Percentiles rank a stretch among this genome's conserved stretches.
Conservation (phyloP, 2,329 filamentous ascomycete species). For the Alternaria triticimaculans region DNA sequence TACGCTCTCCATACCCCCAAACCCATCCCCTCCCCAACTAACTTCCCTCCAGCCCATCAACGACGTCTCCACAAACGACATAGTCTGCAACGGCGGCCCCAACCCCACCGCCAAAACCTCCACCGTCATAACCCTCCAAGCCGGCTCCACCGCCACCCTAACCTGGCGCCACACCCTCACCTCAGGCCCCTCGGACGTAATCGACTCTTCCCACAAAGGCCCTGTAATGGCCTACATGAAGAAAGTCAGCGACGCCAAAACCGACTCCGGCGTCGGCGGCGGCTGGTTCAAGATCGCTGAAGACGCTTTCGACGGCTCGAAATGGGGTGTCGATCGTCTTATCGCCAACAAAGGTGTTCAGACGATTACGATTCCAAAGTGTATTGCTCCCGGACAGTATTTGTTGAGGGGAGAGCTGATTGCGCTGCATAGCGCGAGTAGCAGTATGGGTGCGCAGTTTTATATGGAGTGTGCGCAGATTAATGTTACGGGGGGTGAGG, state of each 20-base stretch:
- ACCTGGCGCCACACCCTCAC: conserved; percentile 65
- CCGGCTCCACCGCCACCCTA: conserved; percentile 60
- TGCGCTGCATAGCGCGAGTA: conserved; percentile 49
- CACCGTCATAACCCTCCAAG: conserved; percentile 49
- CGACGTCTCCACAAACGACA: conserved; percentile 60
- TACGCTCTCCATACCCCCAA: conserved; percentile 10
- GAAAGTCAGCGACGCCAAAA: conserved; percentile 59
- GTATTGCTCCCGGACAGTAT: conserved; percentile 50
- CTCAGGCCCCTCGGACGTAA: conserved; percentile 57
- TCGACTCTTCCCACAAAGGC: conserved; percentile 64
- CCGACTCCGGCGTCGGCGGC: conserved; percentile 35
- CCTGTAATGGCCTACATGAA: conserved; percentile 65
- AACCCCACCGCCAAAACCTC: conserved; percentile 52
- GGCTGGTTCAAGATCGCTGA: conserved; percentile 31
- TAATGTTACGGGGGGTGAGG: conserved; percentile 37
- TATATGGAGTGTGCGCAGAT: conserved; percentile 51
- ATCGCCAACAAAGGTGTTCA: conserved; percentile 53
- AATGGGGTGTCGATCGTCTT: conserved; percentile 45
- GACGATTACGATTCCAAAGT: conserved; percentile 46
- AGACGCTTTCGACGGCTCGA: conserved; percentile 46
- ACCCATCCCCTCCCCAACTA: background rate
- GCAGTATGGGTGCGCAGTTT: conserved; percentile 50
- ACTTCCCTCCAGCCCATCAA: conserved; percentile 53
- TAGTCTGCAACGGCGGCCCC: conserved; percentile 65
- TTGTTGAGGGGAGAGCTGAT: conserved; percentile 54